Evolutionary conservation across 495 filamentous ascomycete species (phyloP).

Genomic region (Aspergillus indologenus): DNA sequence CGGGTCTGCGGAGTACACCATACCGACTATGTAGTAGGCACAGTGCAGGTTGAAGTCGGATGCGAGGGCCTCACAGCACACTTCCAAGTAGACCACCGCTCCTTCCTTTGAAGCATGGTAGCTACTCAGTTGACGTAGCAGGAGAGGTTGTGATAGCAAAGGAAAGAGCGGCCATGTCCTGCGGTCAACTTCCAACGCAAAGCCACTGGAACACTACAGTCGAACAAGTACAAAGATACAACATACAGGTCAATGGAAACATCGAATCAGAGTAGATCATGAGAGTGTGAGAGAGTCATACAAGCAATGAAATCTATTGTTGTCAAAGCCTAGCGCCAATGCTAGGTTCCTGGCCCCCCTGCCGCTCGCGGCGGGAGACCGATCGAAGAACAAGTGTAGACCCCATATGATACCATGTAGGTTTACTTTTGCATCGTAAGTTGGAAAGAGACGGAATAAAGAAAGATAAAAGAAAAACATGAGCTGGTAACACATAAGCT

Average conservation of each 20-base stretch:
- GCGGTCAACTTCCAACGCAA: neutral
- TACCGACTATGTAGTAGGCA: neutral
- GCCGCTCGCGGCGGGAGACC: slow-evolving; percentile 4
- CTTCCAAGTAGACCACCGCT: too few relatives aligned
- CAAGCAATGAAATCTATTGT: slow-evolving; percentile 33
- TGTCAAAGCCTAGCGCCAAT: slow-evolving; percentile 27
- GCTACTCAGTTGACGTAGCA: too few relatives aligned
- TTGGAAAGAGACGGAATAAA: slow-evolving; percentile 11
- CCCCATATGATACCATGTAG: slow-evolving; percentile 27
- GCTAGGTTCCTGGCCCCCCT: slow-evolving; percentile 14
- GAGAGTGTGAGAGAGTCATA: slow-evolving; percentile 10
- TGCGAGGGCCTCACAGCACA: neutral
- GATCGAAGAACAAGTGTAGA: slow-evolving; percentile 16
- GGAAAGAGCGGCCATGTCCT: neutral
- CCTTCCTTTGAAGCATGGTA: too few relatives aligned
- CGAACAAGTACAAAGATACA: slow-evolving; percentile 7
- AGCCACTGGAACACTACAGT: neutral
- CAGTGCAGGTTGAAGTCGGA: neutral
- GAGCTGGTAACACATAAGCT: slow-evolving; percentile 9
- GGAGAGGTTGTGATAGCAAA: neutral
- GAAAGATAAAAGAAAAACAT: neutral
- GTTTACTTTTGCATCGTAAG: slow-evolving; percentile 26
- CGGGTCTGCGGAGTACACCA: neutral
- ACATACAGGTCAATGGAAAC: neutral
- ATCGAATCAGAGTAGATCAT: neutral